phyloP scores from a whole-genome alignment of 306 rosid species.

The Trifolium pratense region DNA sequence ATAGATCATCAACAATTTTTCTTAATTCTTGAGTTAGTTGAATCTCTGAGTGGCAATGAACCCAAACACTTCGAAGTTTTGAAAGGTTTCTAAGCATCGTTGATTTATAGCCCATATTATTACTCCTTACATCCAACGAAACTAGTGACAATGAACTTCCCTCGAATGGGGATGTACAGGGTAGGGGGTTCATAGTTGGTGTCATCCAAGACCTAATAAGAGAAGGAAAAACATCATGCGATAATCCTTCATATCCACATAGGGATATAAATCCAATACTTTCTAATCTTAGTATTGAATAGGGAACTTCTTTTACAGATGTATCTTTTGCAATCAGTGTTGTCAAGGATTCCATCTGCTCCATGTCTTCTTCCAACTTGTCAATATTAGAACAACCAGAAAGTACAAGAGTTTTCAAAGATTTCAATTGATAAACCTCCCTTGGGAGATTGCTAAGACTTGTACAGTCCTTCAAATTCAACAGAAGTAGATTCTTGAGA shows the following conservation, averaged over 20 bases:
- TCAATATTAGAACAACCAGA: neutral
- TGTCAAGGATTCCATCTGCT: neutral
- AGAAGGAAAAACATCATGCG: conserved; percentile 20
- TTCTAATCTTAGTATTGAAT: neutral
- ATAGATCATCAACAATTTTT: neutral
- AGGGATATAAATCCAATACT: neutral
- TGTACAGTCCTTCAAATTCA: neutral
- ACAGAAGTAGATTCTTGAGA: neutral
- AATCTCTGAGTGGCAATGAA: neutral
- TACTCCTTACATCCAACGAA: neutral
- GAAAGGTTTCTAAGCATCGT: neutral
- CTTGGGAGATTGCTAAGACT: neutral
- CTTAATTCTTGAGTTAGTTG: conserved; percentile 6
- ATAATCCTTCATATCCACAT: neutral
- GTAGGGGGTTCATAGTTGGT: neutral
- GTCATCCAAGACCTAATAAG: conserved; percentile 42
- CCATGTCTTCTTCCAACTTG: neutral
- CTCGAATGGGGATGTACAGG: neutral
- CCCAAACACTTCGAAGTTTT: conserved; percentile 12
- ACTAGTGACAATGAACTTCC: conserved; percentile 1
- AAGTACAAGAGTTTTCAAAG: neutral
- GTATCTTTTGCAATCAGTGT: neutral
- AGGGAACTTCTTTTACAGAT: neutral
- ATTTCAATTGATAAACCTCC: neutral
- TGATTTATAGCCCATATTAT: too few relatives aligned